Evolutionary conservation across 768 basidiomycete genomes (phyloP), one percentile per base, ranked within the genome.

Genomic region (Hemileccinum rubropunctum): DNA sequence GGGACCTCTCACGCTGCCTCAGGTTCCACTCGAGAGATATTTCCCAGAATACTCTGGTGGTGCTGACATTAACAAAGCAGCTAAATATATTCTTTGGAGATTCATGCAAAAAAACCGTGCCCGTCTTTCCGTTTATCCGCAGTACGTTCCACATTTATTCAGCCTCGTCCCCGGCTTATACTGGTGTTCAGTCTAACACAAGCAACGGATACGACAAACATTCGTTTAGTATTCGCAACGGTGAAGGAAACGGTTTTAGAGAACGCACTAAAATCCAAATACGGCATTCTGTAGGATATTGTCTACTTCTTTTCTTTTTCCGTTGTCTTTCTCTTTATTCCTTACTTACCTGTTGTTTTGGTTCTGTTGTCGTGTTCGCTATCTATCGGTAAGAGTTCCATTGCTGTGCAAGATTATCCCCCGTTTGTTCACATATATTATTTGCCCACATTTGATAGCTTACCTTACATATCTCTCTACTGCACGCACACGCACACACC

Each of bases 221-320:
- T 92, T 47, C 71, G 78, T 44, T 72, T 92, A 1, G 88, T 93
- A 15, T 92, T 94, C 53, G 88, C 88, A 0, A 88, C 89, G 0
- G 89, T 92, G 40, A 92, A 92, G 70, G 92, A 95, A 71, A 93
- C 92, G n/a, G 93, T 95, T 47, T 65, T 94, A 47, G 88, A 91
- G 69, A 93, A 92, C 62, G 91, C 91, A 3, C 71, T 92, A 7
- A 83, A 87, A 63, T 90, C 91, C 59, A 23, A n/a, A n/a, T 87
- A 84, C 0, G 91, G 91, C 49, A 91, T 93, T 59, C 79, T 94
- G 63, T 84, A 70, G 59, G n/a, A n/a, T 34, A 6, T 39, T 34
- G 12, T 14, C 6, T 12, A 37, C 43, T 35, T 11, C 33, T 17
- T 45, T 17, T 40, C 30, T 7, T n/a, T n/a, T n/a, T n/a, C 39